Conservation (phyloP, 805 yeast genomes). For the Candida methanosorbosa region DNA sequence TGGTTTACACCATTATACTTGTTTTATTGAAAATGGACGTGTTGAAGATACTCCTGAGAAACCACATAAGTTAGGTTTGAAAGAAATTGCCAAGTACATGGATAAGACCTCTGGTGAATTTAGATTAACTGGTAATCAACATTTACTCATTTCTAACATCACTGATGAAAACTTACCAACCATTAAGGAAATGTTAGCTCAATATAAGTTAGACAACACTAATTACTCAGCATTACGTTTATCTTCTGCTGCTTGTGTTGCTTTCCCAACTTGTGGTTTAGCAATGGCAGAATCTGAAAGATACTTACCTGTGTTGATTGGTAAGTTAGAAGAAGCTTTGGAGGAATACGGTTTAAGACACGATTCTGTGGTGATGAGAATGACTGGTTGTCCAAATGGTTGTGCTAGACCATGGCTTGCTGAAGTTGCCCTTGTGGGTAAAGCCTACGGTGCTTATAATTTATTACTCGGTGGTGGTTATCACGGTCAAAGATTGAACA, state of each 20-base stretch:
- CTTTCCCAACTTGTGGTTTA: slow-evolving; percentile 96
- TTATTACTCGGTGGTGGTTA: slow-evolving; percentile 94
- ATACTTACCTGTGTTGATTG: slow-evolving; percentile 72
- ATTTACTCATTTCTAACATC: slow-evolving; percentile 67
- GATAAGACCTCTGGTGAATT: slow-evolving; percentile 68
- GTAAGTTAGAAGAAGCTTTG: slow-evolving; percentile 75
- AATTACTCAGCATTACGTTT: slow-evolving; percentile 77
- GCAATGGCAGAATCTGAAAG: slow-evolving; percentile 99
- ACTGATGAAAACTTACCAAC: slow-evolving; percentile 56
- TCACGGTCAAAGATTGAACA: slow-evolving; percentile 87
- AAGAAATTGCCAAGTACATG: slow-evolving; percentile 66
- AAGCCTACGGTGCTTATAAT: slow-evolving; percentile 89
- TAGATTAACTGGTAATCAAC: slow-evolving; percentile 95
- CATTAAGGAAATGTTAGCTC: slow-evolving; percentile 54
- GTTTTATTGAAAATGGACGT: slow-evolving; percentile 94
- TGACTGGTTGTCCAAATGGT: slow-evolving; percentile 99
- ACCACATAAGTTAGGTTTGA: slow-evolving; percentile 84
- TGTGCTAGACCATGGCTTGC: slow-evolving; percentile 99
- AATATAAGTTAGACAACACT: slow-evolving; percentile 78
- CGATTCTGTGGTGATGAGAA: slow-evolving; percentile 91
- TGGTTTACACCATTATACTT: slow-evolving; percentile 83
- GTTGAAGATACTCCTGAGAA: slow-evolving; percentile 86
- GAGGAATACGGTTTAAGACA: slow-evolving; percentile 92
- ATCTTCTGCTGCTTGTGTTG: slow-evolving; percentile 94
- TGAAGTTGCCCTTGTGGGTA: slow-evolving; percentile 91